A percentile compares a stretch with the other conserved stretches of the same genome.
These are phyloP conservation scores for Paraphoma sp. DNA, from an alignment of 2,329 filamentous ascomycete genomes.

Conservation along the genomic window DNA sequence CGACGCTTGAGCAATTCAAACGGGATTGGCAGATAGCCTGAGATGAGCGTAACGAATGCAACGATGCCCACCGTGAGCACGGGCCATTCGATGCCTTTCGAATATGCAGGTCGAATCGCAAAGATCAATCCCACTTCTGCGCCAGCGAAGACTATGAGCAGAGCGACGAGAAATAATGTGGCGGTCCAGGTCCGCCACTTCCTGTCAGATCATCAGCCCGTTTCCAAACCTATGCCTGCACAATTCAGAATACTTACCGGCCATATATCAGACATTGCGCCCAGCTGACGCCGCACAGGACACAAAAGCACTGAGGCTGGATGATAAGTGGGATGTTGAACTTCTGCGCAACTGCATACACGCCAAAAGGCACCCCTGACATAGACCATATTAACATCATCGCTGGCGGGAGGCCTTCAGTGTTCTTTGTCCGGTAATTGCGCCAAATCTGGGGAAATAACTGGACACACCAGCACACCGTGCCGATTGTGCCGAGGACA, in stretches of 20 bases:
- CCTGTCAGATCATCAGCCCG: constrained; percentile 5
- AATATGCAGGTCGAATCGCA: constrained; percentile 61
- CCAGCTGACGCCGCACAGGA: constrained; percentile 56
- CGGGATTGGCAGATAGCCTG: constrained; percentile 64
- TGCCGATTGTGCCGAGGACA: constrained; percentile 64
- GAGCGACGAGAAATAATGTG: constrained; percentile 10
- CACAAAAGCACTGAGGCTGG: constrained; percentile 58
- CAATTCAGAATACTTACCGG: constrained; percentile 37
- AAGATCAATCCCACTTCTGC: constrained; percentile 62
- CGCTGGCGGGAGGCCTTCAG: constrained; percentile 67
- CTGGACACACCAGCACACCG: constrained; percentile 51
- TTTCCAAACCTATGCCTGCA: neutral
- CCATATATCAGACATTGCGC: constrained; percentile 57
- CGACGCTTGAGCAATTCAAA: constrained; percentile 65
- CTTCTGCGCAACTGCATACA: constrained; percentile 61
- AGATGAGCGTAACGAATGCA: constrained; percentile 61
- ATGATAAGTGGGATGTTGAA: constrained; percentile 52
- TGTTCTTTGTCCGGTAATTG: constrained; percentile 70
- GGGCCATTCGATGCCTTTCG: constrained; percentile 57
- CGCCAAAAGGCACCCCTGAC: constrained; percentile 70
- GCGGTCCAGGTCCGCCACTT: constrained; percentile 50
- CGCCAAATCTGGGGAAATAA: constrained; percentile 64
- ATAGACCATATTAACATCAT: constrained; percentile 76
- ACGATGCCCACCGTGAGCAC: constrained; percentile 61
- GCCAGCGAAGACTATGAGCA: constrained; percentile 55